Base-by-base conservation (phyloP, 2,329 filamentous ascomycete genomes). In the Aspergillus texensis region DNA sequence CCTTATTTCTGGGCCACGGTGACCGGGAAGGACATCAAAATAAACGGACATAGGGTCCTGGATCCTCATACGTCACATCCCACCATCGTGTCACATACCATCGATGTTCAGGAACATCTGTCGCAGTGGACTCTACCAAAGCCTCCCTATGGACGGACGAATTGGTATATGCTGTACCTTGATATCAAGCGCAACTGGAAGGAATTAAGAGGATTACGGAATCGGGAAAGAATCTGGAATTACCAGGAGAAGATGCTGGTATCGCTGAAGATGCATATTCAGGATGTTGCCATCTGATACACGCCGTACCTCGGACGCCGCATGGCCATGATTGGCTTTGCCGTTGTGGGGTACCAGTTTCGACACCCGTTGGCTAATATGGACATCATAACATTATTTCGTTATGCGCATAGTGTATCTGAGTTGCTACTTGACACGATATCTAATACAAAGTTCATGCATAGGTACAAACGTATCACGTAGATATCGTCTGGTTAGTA, bases 311-410 rank as follows among this genome's bases (percentile, higher is more conserved):
- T 34, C 32, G 34, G 4, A 6, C 6, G 5, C 5, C 34, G 5
- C 34, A 36, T 36, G 5, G 5, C 1, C 5, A 1, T 5, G 0
- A 6, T 36, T 14, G 11, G 1, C 34, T 6, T 16, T 14, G 0
- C 12, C 12, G 5, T 14, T 36, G 5, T 36, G 12, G 5, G 12
- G 14, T 1, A 5, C 5, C 34, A 6, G 14, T 6, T 36, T 16
- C 12, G 1, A 14, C 4, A 6, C 1, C 36, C 8, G 5, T 39
- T 19, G 6, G 14, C 16, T 1, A 3, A 19, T 19, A n/a, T 41
- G 6, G 16, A 41, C 36, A 19, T 41, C 36, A 10, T 19, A 41
- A 11, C 43, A 19, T 45, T 45, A 11, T 14, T 46, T 46, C n/a
- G 24, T 46, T 41, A 41, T 41, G 39, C 8, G 16, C 6, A 41